Percentiles rank a stretch among this genome's conserved stretches.
Conservation (phyloP, 108 stramenopile genomes). For the Licmophora abbreviata region DNA sequence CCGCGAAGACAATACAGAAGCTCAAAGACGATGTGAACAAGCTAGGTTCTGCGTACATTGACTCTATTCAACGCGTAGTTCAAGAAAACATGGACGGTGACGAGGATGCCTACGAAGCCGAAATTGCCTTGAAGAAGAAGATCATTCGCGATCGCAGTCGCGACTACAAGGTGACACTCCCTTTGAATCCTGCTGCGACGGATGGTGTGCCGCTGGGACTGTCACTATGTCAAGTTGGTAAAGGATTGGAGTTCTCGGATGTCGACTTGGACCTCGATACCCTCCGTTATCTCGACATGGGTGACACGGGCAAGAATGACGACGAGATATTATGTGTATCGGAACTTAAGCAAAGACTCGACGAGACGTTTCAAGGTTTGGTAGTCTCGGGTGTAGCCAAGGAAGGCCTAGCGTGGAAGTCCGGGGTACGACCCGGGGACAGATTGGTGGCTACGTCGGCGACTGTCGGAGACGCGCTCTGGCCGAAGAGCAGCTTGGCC, state of each 20-base stretch:
- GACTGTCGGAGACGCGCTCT: constrained; percentile 57
- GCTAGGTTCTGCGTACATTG: background rate
- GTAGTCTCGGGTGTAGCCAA: constrained; percentile 50
- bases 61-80: background rate
- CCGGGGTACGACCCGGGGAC: constrained; percentile 68
- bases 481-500: constrained; percentile 77
- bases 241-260: constrained; percentile 38
- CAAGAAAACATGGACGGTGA: constrained; percentile 13
- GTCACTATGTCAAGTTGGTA: constrained; percentile 43
- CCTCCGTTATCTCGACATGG: constrained; percentile 34
- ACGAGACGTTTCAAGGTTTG: constrained; percentile 38
- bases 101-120: constrained; percentile 32
- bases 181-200: constrained; percentile 25
- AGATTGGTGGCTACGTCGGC: constrained; percentile 55
- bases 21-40: background rate
- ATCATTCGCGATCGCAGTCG: constrained; percentile 29
- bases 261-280: constrained; percentile 56
- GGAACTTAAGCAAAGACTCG: constrained; percentile 9
- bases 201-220: constrained; percentile 36
- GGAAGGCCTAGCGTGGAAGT: constrained; percentile 51
- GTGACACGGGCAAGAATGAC: constrained; percentile 10
- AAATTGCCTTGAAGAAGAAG: constrained; percentile 21
- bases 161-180: constrained; percentile 35
- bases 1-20: background rate
- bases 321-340: background rate